phyloP scores from a whole-genome alignment of 2,329 filamentous ascomycete species.

The Fusarium newnesense region DNA sequence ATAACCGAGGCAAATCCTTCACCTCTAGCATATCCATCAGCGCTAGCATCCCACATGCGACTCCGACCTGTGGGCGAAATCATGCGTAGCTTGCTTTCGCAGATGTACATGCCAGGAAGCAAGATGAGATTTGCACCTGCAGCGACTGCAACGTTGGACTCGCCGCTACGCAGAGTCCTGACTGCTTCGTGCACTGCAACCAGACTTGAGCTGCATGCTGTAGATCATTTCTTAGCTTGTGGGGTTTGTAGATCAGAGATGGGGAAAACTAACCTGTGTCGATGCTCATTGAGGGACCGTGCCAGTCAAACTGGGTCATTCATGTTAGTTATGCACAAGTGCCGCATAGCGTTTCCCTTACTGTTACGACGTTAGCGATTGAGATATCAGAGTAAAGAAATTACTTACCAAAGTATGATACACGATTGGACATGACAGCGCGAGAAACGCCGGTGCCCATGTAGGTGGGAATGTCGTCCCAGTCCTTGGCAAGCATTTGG shows the following conservation, averaged over 20 bases:
- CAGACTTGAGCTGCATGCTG: conserved; percentile 13
- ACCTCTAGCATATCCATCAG: conserved; percentile 27
- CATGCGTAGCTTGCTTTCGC: conserved; percentile 12
- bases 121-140: conserved; percentile 22
- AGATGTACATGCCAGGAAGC: conserved; percentile 12
- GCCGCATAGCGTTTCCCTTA: neutral
- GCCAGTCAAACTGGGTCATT: conserved; percentile 9
- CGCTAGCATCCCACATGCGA: conserved; percentile 20
- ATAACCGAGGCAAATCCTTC: conserved; percentile 23
- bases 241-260: neutral
- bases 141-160: conserved; percentile 16
- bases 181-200: conserved; percentile 24
- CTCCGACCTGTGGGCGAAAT: conserved; percentile 4
- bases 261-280: conserved; percentile 13
- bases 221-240: neutral
- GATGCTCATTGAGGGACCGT: conserved; percentile 19
- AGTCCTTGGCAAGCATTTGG: conserved; percentile 14
- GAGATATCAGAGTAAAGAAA: rapidly evolving
- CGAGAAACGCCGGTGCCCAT: conserved; percentile 9
- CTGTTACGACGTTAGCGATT: neutral
- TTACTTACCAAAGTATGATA: conserved; percentile 14
- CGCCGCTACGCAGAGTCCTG: conserved; percentile 9
- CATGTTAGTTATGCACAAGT: neutral
- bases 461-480: neutral
- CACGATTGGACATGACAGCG: conserved; percentile 27